Base-by-base conservation (phyloP, 1,284 basidiomycete genomes). In the Sporisorium reilianum region DNA sequence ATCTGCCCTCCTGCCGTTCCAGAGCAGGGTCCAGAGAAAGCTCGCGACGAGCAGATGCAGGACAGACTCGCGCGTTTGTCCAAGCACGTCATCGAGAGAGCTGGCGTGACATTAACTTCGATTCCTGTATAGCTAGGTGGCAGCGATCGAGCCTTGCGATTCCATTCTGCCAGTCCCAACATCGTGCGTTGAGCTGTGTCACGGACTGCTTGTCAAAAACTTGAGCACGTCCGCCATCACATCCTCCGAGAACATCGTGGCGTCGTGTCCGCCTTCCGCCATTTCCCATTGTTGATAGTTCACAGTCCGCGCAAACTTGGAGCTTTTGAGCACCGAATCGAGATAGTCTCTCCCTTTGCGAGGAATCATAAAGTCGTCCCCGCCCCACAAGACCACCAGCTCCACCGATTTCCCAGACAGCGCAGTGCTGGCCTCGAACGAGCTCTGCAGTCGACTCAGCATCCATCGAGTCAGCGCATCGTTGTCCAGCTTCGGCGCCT, bases 41-140 rank as follows among this genome's bases (percentile, higher is more conserved):
- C 54, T 32, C 64, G 58, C 14, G 64, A 67, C 32, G 42, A 55
- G 30, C 53, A 67, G 36, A 67, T 67, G 63, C 63, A 65, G 38
- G 63, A 65, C 22, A 59, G 63, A 40, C 52, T 65, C 12, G 56
- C 52, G 12, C 55, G 51, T 9, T 28, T 65, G 38, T 59, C 56
- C 12, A 59, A 59, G 56, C 56, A 65, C 23, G 48, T 65, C n/a
- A 65, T 65, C 25, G 63, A 59, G 25, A 34, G 45, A 25, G 56
- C 56, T 14, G 63, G 63, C 2, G 52, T 65, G n/a, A 59, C 63
- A 14, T 52, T 65, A n/a, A 44, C 52, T 3, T 59, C 38, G n/a
- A 54, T 65, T 25, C 56, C 56, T 16, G 51, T 65, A 1, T 64
- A 50, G 40, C 0, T 16, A 34, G 11, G n/a, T n/a, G n/a, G n/a